A percentile compares a stretch with the other conserved stretches of the same genome.
Evolutionary conservation across 2,329 filamentous ascomycete species (phyloP).

Genomic region (Sporothrix curviconia): DNA sequence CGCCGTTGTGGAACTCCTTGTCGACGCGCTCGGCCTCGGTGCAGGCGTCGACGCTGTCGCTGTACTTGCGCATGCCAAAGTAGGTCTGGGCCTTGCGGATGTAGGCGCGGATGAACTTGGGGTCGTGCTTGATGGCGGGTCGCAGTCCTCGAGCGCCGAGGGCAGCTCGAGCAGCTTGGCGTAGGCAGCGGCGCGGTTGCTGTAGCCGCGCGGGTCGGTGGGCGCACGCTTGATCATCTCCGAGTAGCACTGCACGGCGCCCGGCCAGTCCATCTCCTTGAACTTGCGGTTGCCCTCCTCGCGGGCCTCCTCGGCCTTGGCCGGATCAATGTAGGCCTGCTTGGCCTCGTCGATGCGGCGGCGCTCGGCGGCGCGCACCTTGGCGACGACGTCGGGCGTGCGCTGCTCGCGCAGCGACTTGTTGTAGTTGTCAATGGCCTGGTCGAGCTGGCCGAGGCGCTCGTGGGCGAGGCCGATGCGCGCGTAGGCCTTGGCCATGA

Average conservation of each 20-base stretch:
- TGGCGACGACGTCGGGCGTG: constrained; percentile 85
- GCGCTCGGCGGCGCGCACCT: constrained; percentile 87
- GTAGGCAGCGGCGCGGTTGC: constrained; percentile 92
- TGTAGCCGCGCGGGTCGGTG: constrained; percentile 87
- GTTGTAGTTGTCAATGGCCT: constrained; percentile 85
- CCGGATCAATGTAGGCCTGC: constrained; percentile 78
- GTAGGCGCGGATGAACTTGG: constrained; percentile 90
- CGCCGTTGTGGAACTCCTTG: constrained; percentile 57
- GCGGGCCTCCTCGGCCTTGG: constrained; percentile 89
- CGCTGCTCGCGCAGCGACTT: constrained; percentile 94
- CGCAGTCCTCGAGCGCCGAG: constrained; percentile 85
- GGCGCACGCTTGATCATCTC: constrained; percentile 97
- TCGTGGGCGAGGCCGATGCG: constrained; percentile 93
- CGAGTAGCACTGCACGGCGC: constrained; percentile 83
- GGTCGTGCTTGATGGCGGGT: constrained; percentile 85
- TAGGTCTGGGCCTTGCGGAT: constrained; percentile 93
- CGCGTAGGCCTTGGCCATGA: constrained; percentile 95
- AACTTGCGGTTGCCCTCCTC: constrained; percentile 95
- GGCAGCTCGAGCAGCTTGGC: constrained; percentile 97
- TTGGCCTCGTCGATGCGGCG: constrained; percentile 69
- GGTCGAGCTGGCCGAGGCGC: constrained; percentile 71
- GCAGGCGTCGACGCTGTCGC: constrained; percentile 85
- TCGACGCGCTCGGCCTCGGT: constrained; percentile 74
- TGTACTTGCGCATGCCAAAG: constrained; percentile 97
- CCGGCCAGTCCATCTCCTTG: constrained; percentile 94